Conservation (phyloP, 331 rosid species). For the Pyrus hybrid region DNA sequence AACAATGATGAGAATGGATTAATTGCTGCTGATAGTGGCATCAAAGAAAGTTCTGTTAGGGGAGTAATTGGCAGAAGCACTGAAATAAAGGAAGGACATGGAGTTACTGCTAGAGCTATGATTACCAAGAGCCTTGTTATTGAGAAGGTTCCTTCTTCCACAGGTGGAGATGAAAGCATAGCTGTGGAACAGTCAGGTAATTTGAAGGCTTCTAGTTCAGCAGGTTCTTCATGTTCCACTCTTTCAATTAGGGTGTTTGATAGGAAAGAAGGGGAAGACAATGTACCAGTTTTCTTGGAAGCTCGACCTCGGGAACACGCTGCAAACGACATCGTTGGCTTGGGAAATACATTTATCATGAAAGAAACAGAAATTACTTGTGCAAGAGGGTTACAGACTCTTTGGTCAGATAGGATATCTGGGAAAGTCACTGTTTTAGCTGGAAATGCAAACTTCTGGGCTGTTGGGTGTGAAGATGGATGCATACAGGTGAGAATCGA, state of each 20-base stretch:
- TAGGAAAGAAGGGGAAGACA: constrained; percentile 66
- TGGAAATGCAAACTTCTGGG: constrained; percentile 93
- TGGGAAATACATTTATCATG: constrained; percentile 62
- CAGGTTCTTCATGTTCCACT: constrained; percentile 43
- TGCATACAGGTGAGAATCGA: constrained; percentile 62
- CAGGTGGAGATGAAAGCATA: constrained; percentile 49
- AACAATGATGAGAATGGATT: constrained; percentile 43
- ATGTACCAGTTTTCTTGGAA: constrained; percentile 71
- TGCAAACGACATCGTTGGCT: constrained; percentile 61
- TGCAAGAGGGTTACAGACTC: constrained; percentile 48
- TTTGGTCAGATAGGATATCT: constrained; percentile 93
- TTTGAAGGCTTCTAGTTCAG: constrained; percentile 42
- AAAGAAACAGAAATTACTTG: constrained; percentile 87
- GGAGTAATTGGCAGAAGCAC: constrained; percentile 42
- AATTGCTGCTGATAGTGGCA: constrained; percentile 35
- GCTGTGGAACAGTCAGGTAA: constrained; percentile 58
- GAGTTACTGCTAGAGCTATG: constrained; percentile 81
- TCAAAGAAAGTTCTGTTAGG: constrained; percentile 43
- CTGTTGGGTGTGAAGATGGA: constrained; percentile 98
- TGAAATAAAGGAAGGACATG: constrained; percentile 65
- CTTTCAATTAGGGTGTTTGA: constrained; percentile 81
- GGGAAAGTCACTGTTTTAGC: constrained; percentile 95
- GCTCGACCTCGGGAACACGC: constrained; percentile 78
- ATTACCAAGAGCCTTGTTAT: constrained; percentile 77
- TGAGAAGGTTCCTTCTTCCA: constrained; percentile 64